phyloP scores from a whole-genome alignment of 768 basidiomycete species.

The Boletus pseudo-olivaceus region DNA sequence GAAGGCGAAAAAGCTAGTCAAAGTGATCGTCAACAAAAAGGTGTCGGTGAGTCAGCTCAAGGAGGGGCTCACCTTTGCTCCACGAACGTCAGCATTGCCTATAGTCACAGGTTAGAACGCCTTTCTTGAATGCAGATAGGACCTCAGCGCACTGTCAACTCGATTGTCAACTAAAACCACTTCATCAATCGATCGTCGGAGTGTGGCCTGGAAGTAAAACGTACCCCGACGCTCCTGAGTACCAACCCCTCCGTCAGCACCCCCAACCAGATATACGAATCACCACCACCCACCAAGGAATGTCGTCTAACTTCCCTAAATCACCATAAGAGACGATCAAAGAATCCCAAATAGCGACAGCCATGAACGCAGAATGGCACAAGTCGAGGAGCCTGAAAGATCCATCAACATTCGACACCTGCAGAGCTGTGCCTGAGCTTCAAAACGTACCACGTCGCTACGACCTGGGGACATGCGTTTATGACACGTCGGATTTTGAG shows the following conservation, averaged over 20 bases:
- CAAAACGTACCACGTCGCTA: conserved; percentile 18
- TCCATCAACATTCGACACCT: neutral
- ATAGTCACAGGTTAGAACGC: neutral
- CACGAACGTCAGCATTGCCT: conserved; percentile 26
- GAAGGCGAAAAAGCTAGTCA: conserved; percentile 21
- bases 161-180: conserved; percentile 13
- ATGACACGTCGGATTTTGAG: neutral
- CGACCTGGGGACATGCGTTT: conserved; percentile 10
- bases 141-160: conserved; percentile 17
- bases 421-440: neutral
- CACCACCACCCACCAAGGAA: conserved; percentile 20
- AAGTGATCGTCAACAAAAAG: neutral
- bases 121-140: neutral
- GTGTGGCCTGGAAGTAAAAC: neutral
- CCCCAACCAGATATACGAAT: neutral
- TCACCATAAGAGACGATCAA: conserved; percentile 19
- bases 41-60: fast-evolving
- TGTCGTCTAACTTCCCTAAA: conserved; percentile 3
- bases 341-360: conserved; percentile 23
- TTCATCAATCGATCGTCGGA: neutral
- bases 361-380: conserved; percentile 21
- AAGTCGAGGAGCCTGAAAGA: conserved; percentile 21
- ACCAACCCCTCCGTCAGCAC: neutral
- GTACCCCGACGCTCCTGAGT: conserved; percentile 24
- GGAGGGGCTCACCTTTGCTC: conserved; percentile 17